Evolutionary conservation across 2,329 filamentous ascomycete genomes (phyloP), one percentile per base, ranked within the genome.

Genomic region (Pseudogymnoascus sp.): DNA sequence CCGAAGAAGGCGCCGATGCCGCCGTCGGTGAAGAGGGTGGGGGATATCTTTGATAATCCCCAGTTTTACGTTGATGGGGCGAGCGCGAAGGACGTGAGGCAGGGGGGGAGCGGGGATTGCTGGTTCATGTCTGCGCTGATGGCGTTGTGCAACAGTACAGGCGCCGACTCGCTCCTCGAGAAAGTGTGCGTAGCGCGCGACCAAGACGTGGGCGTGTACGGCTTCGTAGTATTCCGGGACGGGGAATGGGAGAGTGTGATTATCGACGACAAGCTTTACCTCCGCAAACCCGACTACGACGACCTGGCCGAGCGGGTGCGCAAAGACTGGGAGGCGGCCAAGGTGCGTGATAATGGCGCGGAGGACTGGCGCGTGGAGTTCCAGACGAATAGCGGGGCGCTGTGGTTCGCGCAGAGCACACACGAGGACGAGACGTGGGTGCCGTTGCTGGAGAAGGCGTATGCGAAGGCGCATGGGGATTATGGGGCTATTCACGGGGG

Each of bases 231-330:
- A 72, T 89, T 88, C 72, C 80, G 91, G 70, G 91, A 95, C 70
- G 91, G 91, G 60, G 90, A 93, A 73, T 96, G 91, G 92, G 88
- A 92, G 61, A 90, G 91, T 68, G 91, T 89, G 64, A 91, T 96
- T 64, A 85, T 96, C 63, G 92, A 96, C 70, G 92, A 96, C 74
- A 94, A 94, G 75, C 80, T 96, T 1, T 95, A 90, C 72, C 81
- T 95, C 14, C 88, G 86, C 61, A 90, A 89, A 2, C 88, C 90
- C 2, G 87, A 89, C 69, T 95, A 91, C 76, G 90, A 94, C 67
- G 87, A 91, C 69, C 88, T 89, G 69, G 84, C 87, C 60, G 84
- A 85, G 52, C 61, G 12, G 61, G 65, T 23, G 11, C 41, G 41
- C 41, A 45, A 45, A 45, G 41, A 45, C 19, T 45, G 41, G 41